Conservation (phyloP, 495 filamentous ascomycete species). For the Penicillium canariense region DNA sequence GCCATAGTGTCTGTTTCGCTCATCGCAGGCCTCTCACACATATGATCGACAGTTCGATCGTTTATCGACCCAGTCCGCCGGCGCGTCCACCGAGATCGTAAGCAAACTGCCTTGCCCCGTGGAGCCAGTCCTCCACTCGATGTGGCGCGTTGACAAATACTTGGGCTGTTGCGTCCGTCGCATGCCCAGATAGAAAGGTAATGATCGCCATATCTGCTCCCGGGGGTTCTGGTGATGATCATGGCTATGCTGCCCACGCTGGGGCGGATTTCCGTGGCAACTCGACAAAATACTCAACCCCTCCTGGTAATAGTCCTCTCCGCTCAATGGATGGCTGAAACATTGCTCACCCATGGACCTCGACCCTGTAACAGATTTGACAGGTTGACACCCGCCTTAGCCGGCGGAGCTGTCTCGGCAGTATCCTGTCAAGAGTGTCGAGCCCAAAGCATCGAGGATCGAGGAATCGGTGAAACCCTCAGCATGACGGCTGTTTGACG, state of each 20-base stretch:
- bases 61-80: slow-evolving; percentile 11
- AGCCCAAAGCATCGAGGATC: not conserved
- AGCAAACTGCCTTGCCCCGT: not conserved
- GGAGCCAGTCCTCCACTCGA: not conserved
- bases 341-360: slow-evolving; percentile 6
- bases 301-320: not conserved
- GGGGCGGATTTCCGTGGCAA: not conserved
- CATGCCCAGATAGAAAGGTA: not conserved
- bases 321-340: slow-evolving; percentile 6
- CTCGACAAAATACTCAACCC: not conserved
- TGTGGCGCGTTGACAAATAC: slow-evolving; percentile 18
- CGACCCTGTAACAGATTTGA: not conserved
- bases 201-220: not conserved
- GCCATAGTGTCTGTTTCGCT: not conserved
- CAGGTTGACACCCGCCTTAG: slow-evolving; percentile 1
- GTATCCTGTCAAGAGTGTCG: not conserved
- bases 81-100: slow-evolving; percentile 11
- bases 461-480: not conserved
- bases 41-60: slow-evolving; percentile 19
- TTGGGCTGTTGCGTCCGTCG: not conserved
- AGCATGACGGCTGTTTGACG: not conserved
- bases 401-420: not conserved
- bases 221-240: not conserved
- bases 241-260: not conserved
- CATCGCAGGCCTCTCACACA: not conserved